Base-by-base conservation (phyloP, 345 rosid genomes). In the Lepidium africanum region DNA sequence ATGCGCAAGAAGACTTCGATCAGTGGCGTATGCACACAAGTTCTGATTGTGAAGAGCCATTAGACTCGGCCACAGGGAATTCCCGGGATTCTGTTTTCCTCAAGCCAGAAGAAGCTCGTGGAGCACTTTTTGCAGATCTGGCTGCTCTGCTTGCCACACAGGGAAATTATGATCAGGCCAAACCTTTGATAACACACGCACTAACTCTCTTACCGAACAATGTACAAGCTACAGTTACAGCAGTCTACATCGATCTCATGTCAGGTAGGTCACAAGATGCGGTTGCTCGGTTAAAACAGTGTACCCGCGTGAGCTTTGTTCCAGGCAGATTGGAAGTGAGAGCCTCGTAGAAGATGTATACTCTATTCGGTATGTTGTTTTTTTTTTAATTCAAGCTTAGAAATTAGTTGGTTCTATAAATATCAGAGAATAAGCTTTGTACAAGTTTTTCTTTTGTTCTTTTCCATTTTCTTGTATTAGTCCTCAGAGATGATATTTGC, bases 81-180 rank as follows among this genome's bases (percentile, higher is more conserved):
- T 3, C 71, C 11, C 83, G 63, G 40, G 77, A 79, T 45, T 49
- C 78, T 14, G 56, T 56, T 68, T 81, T 81, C 74, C 89, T 85
- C 9, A 89, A 82, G 69, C 99, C 99, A 5, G 92, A 82, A 70
- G 97, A 86, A 82, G 97, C 99, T 42, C 86, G 87, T 3, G 99
- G 96, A 58, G 71, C 76, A 38, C 92, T 95, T 37, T 95, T 83
- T 25, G 85, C 87, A 41, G 82, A 95, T 84, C 84, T 95, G 40
- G 96, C 96, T 2, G 77, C 82, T 0, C 70, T 80, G 71, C 79
- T 46, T 42, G 98, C 98, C 14, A 57, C 82, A 43, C 89, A 91
- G 73, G 97, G 97, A 30, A 93, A 87, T 48, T 70, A 85, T 13
- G 86, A 87, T 52, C 80, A 69, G 55, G 99, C 99, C 21, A 73